Percentiles rank a stretch among this genome's conserved stretches.
Evolutionary conservation across 768 basidiomycete species (phyloP).

Genomic region (Artomyces pyxidatus): DNA sequence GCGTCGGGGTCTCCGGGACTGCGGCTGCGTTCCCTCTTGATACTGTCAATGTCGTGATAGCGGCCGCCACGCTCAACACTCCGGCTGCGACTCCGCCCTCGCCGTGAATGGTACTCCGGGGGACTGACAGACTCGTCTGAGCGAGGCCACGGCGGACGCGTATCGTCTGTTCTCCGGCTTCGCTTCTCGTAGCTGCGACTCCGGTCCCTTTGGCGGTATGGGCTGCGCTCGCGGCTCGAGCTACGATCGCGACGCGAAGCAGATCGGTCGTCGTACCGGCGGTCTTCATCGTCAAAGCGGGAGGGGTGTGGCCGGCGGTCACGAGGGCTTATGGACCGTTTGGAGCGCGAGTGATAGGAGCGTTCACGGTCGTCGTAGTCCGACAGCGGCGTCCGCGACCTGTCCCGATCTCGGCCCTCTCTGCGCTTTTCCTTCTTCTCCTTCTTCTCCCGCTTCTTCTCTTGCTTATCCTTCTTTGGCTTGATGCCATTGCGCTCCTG

Average conservation of each 20-base stretch:
- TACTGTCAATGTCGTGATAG: conserved; percentile 25
- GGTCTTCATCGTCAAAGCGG: conserved; percentile 24
- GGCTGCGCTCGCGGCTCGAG: conserved; percentile 15
- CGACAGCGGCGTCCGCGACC: conserved; percentile 18
- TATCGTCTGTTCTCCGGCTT: conserved; percentile 22
- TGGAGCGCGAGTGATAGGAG: conserved; percentile 23
- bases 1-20: conserved; percentile 25
- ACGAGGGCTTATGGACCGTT: conserved; percentile 38
- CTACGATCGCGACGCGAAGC: conserved; percentile 24
- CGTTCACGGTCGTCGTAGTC: conserved; percentile 26
- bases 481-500: conserved; percentile 78
- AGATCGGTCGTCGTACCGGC: conserved; percentile 9
- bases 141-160: conserved; percentile 35
- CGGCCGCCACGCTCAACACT: conserved; percentile 17
- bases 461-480: conserved; percentile 62
- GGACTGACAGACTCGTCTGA: conserved; percentile 46
- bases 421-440: conserved; percentile 22
- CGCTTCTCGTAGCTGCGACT: conserved; percentile 17
- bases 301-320: conserved; percentile 31
- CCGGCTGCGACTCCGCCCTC: conserved; percentile 21
- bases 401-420: conserved; percentile 17
- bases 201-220: conserved; percentile 4
- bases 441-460: conserved; percentile 52
- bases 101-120: conserved; percentile 22
- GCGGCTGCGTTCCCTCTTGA: conserved; percentile 34